A percentile compares a stretch with the other conserved stretches of the same genome.
These are phyloP conservation scores for Rhodotorula sp. DNA, from an alignment of 1,284 basidiomycete species.

Conservation along the genomic window DNA sequence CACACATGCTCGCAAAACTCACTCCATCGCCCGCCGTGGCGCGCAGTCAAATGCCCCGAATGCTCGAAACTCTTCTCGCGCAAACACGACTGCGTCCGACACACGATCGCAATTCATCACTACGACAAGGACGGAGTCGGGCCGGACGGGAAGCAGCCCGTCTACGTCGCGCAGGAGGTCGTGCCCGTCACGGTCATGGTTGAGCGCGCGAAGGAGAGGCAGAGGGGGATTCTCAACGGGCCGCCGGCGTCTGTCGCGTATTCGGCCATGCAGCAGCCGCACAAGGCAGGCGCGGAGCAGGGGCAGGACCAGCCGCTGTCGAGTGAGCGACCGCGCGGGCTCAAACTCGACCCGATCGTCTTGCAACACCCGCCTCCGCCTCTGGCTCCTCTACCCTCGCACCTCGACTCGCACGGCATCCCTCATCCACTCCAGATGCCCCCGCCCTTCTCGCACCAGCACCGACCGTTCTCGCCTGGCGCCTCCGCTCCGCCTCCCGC, in stretches of 20 bases:
- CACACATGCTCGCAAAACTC: no score
- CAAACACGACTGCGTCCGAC: slow-evolving; percentile 38
- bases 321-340: slow-evolving; percentile 1
- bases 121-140: slow-evolving; percentile 25
- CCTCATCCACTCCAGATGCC: slow-evolving; percentile 1
- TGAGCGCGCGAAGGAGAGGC: slow-evolving; percentile 3
- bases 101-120: slow-evolving; percentile 39
- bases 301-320: not conserved
- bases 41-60: slow-evolving; percentile 38
- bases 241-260: not conserved
- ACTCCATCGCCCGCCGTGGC: no score
- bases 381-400: not conserved
- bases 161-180: slow-evolving; percentile 7
- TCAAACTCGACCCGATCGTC: not conserved
- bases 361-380: not conserved
- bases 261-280: not conserved
- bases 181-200: slow-evolving; percentile 1
- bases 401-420: not conserved
- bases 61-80: slow-evolving; percentile 39
- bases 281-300: no score
- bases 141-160: not conserved
- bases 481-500: not conserved
- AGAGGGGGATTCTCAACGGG: not conserved
- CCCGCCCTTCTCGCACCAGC: not conserved
- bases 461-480: not conserved